Evolutionary conservation across 805 yeast species (phyloP).

Genomic region (Candida insectorum): DNA sequence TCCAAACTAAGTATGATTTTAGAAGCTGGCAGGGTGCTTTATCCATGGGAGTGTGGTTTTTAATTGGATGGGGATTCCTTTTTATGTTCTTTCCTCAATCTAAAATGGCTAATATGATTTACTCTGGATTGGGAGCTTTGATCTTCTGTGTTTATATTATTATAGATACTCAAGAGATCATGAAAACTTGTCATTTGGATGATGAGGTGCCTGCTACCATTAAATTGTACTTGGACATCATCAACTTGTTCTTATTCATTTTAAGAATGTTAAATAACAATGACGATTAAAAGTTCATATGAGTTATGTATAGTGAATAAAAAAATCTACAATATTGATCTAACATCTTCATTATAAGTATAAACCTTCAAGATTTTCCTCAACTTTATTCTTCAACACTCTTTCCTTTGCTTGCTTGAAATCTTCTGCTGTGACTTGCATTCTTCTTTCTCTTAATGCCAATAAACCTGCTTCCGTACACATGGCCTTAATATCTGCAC

Average conservation of each 20-base stretch:
- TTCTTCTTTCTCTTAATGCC: conserved; percentile 93
- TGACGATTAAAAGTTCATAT: not conserved
- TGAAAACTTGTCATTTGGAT: conserved; percentile 73
- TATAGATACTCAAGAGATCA: conserved; percentile 76
- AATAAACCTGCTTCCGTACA: conserved; percentile 96
- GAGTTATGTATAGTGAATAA: too few relatives aligned
- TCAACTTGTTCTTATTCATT: conserved; percentile 76
- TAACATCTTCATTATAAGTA: conserved; percentile 44
- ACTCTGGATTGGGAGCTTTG: conserved; percentile 71
- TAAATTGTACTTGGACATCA: conserved; percentile 72
- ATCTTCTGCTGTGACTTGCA: conserved; percentile 95
- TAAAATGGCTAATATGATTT: conserved; percentile 58
- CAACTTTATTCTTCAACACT: conserved; percentile 93
- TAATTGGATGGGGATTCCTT: conserved; percentile 72
- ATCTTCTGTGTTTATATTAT: conserved; percentile 69
- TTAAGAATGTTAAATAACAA: conserved; percentile 39
- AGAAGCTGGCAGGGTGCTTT: conserved; percentile 60
- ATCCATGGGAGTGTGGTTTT: conserved; percentile 56
- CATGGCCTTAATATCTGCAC: conserved; percentile 96
- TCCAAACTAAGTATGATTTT: conserved; percentile 75
- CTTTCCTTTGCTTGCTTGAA: conserved; percentile 92
- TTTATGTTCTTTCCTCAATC: conserved; percentile 62
- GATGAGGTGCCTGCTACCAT: conserved; percentile 84
- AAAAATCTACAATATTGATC: too few relatives aligned
- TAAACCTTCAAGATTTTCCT: conserved; percentile 91